phyloP scores from a whole-genome alignment of 768 basidiomycete genomes.

The Agrocybe pediades region DNA sequence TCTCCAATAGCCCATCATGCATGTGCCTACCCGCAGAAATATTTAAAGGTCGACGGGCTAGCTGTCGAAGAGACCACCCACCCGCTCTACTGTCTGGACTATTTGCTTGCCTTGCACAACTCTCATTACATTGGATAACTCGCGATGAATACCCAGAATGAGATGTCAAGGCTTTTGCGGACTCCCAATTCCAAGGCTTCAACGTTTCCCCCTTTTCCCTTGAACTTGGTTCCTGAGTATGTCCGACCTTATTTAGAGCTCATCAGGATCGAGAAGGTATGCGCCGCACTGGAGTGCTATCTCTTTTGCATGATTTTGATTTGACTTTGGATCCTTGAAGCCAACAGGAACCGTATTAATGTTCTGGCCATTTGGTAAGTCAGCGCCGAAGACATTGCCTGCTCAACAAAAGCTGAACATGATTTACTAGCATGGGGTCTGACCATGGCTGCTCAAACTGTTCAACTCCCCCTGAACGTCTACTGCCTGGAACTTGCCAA shows the following conservation, averaged over 20 bases:
- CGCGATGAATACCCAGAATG: not conserved
- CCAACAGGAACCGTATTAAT: conserved; percentile 52
- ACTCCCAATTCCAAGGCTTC: not conserved
- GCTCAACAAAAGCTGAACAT: too few species aligned
- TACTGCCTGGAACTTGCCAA: conserved; percentile 34
- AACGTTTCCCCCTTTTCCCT: conserved; percentile 24
- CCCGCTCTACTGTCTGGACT: not conserved
- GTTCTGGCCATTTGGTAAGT: conserved; percentile 56
- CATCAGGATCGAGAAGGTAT: conserved; percentile 51
- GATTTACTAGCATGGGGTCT: conserved; percentile 48
- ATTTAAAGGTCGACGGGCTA: conserved; percentile 16
- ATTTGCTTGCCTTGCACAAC: too few species aligned
- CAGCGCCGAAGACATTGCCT: too few species aligned
- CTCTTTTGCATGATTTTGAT: not conserved
- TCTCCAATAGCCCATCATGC: conserved; percentile 1
- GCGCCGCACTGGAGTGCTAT: conserved; percentile 1
- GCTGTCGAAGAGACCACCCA: not conserved
- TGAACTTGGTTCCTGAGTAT: conserved; percentile 28
- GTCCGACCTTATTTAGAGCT: conserved; percentile 48
- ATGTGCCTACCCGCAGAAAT: conserved; percentile 13
- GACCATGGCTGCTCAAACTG: conserved; percentile 49
- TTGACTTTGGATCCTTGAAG: conserved; percentile 22
- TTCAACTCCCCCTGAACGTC: conserved; percentile 26
- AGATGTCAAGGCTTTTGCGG: conserved; percentile 11
- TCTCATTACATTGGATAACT: too few species aligned